A percentile compares a stretch with the other conserved stretches of the same genome.
These are phyloP conservation scores for Cokeromyces recurvatus DNA, from an alignment of 371 early-diverging fungal species.

Conservation along the genomic window DNA sequence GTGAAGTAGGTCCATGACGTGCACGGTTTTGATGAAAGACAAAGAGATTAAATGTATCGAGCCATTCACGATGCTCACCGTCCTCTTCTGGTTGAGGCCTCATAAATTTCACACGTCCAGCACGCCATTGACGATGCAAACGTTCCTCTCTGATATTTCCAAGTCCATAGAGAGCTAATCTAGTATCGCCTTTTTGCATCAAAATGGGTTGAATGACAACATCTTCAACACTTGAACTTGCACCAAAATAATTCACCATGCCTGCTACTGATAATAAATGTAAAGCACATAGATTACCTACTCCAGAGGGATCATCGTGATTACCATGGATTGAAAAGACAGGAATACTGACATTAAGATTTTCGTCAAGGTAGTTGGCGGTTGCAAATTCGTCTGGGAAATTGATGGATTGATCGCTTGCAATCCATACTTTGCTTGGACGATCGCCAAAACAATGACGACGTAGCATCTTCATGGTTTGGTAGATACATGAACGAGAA, in stretches of 20 bases:
- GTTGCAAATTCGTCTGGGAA: constrained; percentile 59
- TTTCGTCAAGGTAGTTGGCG: constrained; percentile 89
- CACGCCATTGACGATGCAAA: constrained; percentile 79
- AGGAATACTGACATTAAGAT: constrained; percentile 86
- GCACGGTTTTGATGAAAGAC: constrained; percentile 92
- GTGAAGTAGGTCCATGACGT: constrained; percentile 76
- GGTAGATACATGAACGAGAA: constrained; percentile 76
- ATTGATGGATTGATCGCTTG: constrained; percentile 73
- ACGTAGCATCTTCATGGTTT: constrained; percentile 75
- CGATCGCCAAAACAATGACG: constrained; percentile 82
- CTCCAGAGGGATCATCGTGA: constrained; percentile 98
- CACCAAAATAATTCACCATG: constrained; percentile 96
- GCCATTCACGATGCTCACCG: constrained; percentile 60
- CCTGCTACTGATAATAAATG: constrained; percentile 85
- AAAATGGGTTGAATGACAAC: constrained; percentile 80
- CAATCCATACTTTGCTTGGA: constrained; percentile 66
- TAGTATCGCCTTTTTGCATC: constrained; percentile 73
- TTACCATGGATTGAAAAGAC: constrained; percentile 99
- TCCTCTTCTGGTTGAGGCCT: constrained; percentile 38
- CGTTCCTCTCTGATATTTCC: constrained; percentile 96
- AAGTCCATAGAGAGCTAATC: constrained; percentile 91
- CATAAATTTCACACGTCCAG: constrained; percentile 72
- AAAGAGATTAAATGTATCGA: constrained; percentile 55
- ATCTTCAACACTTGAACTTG: constrained; percentile 65
- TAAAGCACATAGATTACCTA: constrained; percentile 77